These are phyloP conservation scores for Rhodotorula sp. DNA, from an alignment of 1,284 basidiomycete species.

Conservation along the genomic window DNA sequence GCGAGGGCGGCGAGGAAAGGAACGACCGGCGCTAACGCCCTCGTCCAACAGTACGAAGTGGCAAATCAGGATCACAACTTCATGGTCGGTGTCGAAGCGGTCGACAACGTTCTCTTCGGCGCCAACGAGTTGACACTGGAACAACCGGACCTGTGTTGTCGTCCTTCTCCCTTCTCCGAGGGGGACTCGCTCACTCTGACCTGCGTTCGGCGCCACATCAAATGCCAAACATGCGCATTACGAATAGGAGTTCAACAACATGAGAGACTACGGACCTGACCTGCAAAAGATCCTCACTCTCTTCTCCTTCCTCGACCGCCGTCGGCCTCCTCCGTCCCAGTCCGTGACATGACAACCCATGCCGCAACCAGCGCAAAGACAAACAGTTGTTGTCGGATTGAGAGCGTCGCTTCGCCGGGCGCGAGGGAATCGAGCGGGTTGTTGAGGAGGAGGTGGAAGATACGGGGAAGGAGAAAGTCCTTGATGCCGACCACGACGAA, in stretches of 20 bases:
- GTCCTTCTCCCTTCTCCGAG: neutral
- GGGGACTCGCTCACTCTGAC: no score
- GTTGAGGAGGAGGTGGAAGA: neutral
- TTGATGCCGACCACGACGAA: neutral
- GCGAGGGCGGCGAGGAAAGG: no score
- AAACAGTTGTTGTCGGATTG: neutral
- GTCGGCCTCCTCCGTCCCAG: neutral
- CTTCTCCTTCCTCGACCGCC: neutral
- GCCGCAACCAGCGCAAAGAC: neutral
- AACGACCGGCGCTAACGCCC: no score
- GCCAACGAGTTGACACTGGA: constrained; percentile 54
- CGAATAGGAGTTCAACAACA: no score
- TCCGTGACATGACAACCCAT: no score
- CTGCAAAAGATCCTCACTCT: neutral
- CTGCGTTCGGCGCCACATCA: no score
- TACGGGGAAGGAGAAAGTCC: neutral
- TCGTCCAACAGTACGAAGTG: constrained; percentile 48
- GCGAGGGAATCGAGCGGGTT: neutral
- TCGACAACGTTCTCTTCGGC: constrained; percentile 54
- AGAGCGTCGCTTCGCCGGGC: neutral
- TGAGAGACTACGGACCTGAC: no score
- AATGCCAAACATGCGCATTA: no score
- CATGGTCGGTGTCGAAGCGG: constrained; percentile 57
- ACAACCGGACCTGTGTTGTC: constrained; percentile 24
- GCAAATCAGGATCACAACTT: constrained; percentile 58